Evolutionary conservation across 1,284 basidiomycete species (phyloP), one percentile per base, ranked within the genome.

Genomic region (Malassezia equina): DNA sequence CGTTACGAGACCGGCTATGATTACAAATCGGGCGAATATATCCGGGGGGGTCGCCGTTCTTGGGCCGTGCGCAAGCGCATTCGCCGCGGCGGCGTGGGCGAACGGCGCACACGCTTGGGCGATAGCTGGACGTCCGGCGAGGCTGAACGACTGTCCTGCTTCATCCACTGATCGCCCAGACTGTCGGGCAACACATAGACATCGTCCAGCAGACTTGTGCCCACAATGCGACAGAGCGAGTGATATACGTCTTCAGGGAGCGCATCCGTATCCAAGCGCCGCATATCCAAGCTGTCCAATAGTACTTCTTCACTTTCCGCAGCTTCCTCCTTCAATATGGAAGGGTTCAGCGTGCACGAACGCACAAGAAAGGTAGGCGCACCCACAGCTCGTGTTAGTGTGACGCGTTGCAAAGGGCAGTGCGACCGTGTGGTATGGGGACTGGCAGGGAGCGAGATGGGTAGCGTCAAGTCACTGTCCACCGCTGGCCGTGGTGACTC

Each of bases 291-390:
- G n/a, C 21, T 27, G 19, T 57, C 55, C 2, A 29, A 15, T 28
- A 47, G 13, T 12, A 57, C 34, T 7, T 52, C 44, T 9, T 25
- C 15, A 7, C 24, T 19, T 32, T 51, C 50, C 1, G 49, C 55
- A 11, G 49, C 55, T 21, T 57, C 55, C 27, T 51, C 46, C 6
- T 34, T 29, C 15, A 57, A 17, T 9, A 47, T 21, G 4, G 29
- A 25, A 7, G 55, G 36, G 15, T 57, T 39, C 19, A 47, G 8
- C 5, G 46, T 40, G 32, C 49, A 52, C 9, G 47, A 50, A 23
- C 29, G 55, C 28, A 57, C 55, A 1, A 57, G 7, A 23, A 57
- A 57, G 6, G 44, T 47, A 1, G 55, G 55, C 19, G 49, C 32
- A 23, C 55, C 55, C 2, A 19, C 25, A 7, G 19, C 24, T 9